Evolutionary conservation across 2,329 filamentous ascomycete species (phyloP).

Genomic region (Neonectria coccinea): DNA sequence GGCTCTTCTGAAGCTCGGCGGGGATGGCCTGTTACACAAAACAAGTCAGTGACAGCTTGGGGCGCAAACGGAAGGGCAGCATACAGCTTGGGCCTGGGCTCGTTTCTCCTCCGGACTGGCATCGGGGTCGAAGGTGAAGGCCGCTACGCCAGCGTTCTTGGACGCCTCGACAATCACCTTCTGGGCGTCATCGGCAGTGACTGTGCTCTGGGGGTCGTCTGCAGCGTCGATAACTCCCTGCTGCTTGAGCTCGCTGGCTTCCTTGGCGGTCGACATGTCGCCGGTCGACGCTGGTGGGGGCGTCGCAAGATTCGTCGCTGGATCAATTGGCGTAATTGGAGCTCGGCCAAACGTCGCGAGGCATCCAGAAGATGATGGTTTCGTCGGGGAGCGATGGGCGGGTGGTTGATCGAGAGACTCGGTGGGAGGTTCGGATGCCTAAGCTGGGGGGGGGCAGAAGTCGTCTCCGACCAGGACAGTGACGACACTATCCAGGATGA

Average conservation of each 20-base stretch:
- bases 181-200: conserved; percentile 79
- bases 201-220: conserved; percentile 73
- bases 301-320: conserved; percentile 22
- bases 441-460: conserved; percentile 14
- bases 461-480: conserved; percentile 27
- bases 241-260: conserved; percentile 76
- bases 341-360: conserved; percentile 29
- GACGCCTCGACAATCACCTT: conserved; percentile 81
- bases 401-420: conserved; percentile 22
- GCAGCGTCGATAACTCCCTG: conserved; percentile 85
- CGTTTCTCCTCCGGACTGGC: conserved; percentile 86
- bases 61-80: conserved; percentile 45
- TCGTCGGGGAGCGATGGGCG: conserved; percentile 28
- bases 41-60: conserved; percentile 24
- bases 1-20: conserved; percentile 51
- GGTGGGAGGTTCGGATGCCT: conserved; percentile 11
- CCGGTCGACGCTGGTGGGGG: conserved; percentile 33
- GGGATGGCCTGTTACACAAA: conserved; percentile 51
- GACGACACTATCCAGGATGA: conserved; percentile 28
- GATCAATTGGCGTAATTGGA: conserved; percentile 41
- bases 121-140: conserved; percentile 89
- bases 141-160: conserved; percentile 80
- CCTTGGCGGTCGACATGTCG: conserved; percentile 51
- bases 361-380: conserved; percentile 34
- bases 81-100: conserved; percentile 80